phyloP scores from a whole-genome alignment of 345 rosid species.

The Turnera subulata region DNA sequence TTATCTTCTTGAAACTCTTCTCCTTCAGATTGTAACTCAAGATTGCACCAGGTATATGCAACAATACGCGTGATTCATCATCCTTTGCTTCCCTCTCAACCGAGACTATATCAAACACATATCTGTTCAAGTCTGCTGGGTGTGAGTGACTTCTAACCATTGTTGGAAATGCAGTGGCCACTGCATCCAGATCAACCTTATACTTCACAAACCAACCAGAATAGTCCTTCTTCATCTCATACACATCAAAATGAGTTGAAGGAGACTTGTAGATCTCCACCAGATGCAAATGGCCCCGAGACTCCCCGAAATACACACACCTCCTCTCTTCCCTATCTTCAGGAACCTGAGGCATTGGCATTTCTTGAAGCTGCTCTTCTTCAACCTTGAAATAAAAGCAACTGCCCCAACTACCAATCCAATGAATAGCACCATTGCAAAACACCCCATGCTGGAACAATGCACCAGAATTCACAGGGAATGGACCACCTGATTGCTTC shows the following conservation, averaged over 20 bases:
- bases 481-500: constrained; percentile 3
- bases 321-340: constrained; percentile 2
- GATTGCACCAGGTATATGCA: not conserved
- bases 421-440: constrained; percentile 20
- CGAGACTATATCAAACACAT: not conserved
- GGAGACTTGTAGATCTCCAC: constrained; percentile 4
- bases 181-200: not conserved
- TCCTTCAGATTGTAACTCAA: not conserved
- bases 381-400: constrained; percentile 1
- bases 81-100: not conserved
- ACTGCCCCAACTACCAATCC: constrained; percentile 7
- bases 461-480: not conserved
- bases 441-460: constrained; percentile 7
- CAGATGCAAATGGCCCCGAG: constrained; percentile 4
- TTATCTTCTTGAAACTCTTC: constrained; percentile 2
- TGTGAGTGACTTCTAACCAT: not conserved
- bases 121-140: not conserved
- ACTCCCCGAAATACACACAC: constrained; percentile 2
- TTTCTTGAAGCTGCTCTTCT: not conserved
- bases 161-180: constrained; percentile 12
- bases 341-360: constrained; percentile 5
- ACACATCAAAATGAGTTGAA: constrained; percentile 13
- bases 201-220: constrained; percentile 8
- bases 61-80: not conserved
- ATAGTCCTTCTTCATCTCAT: constrained; percentile 9